Conservation (phyloP, 176 grass and related monocot genomes). For the Tillandsia leiboldiana region DNA sequence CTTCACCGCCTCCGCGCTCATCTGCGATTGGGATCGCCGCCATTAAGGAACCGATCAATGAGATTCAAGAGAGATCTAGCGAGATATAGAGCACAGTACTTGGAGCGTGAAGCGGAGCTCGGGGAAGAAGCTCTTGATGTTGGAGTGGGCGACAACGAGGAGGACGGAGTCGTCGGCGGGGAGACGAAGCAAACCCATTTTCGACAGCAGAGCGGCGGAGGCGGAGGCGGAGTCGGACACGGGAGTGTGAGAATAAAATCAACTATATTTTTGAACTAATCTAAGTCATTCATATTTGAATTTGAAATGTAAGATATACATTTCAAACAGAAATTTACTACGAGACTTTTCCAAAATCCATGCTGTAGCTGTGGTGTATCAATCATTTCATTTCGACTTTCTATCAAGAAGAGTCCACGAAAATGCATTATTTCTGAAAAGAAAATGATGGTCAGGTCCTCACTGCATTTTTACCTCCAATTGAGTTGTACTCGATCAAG, state of each 20-base stretch:
- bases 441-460: constrained; percentile 5
- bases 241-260: no score
- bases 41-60: background rate
- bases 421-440: constrained; percentile 15
- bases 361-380: constrained; percentile 10
- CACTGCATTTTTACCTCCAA: background rate
- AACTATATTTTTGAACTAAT: no score
- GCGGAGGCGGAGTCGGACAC: background rate
- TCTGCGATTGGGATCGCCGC: constrained; percentile 15
- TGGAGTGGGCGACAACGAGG: constrained; percentile 72
- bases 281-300: no score
- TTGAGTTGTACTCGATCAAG: background rate
- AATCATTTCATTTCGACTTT: constrained; percentile 6
- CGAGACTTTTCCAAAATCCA: background rate
- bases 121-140: constrained; percentile 61
- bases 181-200: constrained; percentile 38
- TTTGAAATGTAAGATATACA: no score
- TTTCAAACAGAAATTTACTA: no score
- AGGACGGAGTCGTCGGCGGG: constrained; percentile 61
- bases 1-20: constrained; percentile 58
- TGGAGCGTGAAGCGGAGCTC: constrained; percentile 70
- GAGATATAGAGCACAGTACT: constrained; percentile 3
- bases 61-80: background rate
- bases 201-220: background rate
- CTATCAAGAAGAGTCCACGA: constrained; percentile 2